These are phyloP conservation scores for Mortierella sp. DNA, from an alignment of 371 early-diverging fungal species.

Conservation along the genomic window DNA sequence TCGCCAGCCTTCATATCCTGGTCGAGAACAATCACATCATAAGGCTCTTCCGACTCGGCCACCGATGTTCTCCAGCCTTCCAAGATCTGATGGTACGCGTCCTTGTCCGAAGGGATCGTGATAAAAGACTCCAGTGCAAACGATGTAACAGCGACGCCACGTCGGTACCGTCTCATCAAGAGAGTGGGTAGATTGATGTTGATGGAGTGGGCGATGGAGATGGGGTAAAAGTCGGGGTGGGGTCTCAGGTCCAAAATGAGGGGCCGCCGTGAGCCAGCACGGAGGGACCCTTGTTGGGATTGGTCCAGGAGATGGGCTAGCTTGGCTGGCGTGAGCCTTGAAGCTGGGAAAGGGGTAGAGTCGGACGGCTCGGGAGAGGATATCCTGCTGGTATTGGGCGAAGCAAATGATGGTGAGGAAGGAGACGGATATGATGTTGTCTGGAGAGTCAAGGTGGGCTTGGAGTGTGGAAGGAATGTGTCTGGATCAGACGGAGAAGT, in stretches of 20 bases:
- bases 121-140: slow-evolving; percentile 75
- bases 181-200: slow-evolving; percentile 74
- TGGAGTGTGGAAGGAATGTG: slow-evolving; percentile 2
- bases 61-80: slow-evolving; percentile 28
- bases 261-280: slow-evolving; percentile 30
- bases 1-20: slow-evolving; percentile 66
- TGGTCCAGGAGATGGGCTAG: slow-evolving; percentile 28
- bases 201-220: slow-evolving; percentile 56
- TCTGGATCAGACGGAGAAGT: slow-evolving; percentile 5
- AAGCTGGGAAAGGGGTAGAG: slow-evolving; percentile 24
- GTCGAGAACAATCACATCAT: slow-evolving; percentile 67
- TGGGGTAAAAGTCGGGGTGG: slow-evolving; percentile 41
- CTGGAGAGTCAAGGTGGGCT: not conserved
- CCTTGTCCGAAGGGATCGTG: slow-evolving; percentile 71
- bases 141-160: slow-evolving; percentile 67
- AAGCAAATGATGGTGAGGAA: slow-evolving; percentile 15
- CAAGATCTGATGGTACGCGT: slow-evolving; percentile 56
- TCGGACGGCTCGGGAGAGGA: slow-evolving; percentile 37
- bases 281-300: not conserved
- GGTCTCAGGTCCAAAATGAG: slow-evolving; percentile 38
- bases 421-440: slow-evolving; percentile 22
- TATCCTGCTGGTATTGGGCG: slow-evolving; percentile 13
- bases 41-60: slow-evolving; percentile 13
- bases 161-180: slow-evolving; percentile 68
- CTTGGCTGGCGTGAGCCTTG: slow-evolving; percentile 15